A percentile compares a stretch with the other conserved stretches of the same genome.
Evolutionary conservation across 345 rosid species (phyloP).

Genomic region (Populus alba): DNA sequence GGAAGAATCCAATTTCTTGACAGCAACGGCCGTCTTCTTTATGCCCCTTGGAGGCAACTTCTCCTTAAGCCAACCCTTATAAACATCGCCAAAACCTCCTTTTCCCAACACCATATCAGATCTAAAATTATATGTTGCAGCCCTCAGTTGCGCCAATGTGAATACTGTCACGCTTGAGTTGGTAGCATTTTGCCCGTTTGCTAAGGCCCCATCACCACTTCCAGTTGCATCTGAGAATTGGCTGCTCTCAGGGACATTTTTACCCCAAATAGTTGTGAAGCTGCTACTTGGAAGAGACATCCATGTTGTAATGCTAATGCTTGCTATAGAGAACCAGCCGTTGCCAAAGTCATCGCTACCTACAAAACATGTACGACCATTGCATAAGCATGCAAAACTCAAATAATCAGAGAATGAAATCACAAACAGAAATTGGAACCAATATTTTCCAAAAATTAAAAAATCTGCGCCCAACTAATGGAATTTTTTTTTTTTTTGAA

Average conservation of each 20-base stretch:
- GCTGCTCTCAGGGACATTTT: not conserved
- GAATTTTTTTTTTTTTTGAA: not conserved
- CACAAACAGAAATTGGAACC: not conserved
- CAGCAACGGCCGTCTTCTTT: slow-evolving; percentile 13
- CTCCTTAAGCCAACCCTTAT: slow-evolving; percentile 23
- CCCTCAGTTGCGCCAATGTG: slow-evolving; percentile 14
- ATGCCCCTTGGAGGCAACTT: not conserved
- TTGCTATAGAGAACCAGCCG: not conserved
- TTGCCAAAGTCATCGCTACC: slow-evolving; percentile 6
- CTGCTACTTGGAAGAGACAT: slow-evolving; percentile 9
- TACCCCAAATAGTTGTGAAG: slow-evolving; percentile 9
- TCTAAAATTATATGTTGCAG: slow-evolving; percentile 18
- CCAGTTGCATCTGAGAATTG: slow-evolving; percentile 6
- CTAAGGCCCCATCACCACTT: not conserved
- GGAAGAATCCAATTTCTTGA: slow-evolving; percentile 2
- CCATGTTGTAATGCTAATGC: slow-evolving; percentile 9
- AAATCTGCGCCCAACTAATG: not conserved
- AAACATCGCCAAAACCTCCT: slow-evolving; percentile 19
- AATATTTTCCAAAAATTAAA: too few relatives aligned
- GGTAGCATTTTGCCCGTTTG: not conserved
- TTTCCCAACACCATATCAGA: slow-evolving; percentile 8
- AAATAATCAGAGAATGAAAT: not conserved
- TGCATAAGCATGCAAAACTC: not conserved
- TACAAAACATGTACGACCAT: not conserved
- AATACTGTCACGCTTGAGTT: slow-evolving; percentile 11